Conservation (phyloP, 1,284 basidiomycete species). For the Rhodotorula glutinis region DNA sequence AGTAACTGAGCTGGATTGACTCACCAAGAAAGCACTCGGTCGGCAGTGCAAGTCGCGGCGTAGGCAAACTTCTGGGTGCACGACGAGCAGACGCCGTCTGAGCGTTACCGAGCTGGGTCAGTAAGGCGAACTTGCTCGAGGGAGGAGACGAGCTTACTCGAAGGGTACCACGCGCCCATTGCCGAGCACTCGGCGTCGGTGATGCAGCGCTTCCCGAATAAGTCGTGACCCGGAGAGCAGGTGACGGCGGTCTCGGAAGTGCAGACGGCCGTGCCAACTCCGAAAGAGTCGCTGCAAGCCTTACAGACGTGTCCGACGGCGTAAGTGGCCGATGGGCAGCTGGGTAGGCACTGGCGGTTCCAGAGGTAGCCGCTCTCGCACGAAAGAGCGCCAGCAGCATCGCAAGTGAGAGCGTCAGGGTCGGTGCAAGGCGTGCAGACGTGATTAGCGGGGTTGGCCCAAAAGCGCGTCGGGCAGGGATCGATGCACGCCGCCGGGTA, state of each 20-base stretch:
- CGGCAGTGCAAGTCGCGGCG: not conserved
- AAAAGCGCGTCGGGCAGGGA: constrained; percentile 7
- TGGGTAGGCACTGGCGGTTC: not conserved
- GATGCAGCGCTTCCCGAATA: not conserved
- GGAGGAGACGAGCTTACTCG: not conserved
- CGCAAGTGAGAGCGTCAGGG: not conserved
- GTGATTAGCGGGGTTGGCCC: not conserved
- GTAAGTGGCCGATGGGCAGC: not conserved
- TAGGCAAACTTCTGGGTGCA: not conserved
- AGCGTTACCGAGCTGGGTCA: not conserved
- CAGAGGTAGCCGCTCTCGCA: not conserved
- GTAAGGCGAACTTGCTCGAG: fast-evolving
- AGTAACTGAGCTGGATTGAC: not conserved
- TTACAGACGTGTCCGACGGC: not conserved
- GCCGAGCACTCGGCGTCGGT: not conserved
- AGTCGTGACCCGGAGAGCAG: not conserved
- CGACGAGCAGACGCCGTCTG: not conserved
- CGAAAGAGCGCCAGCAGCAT: not conserved
- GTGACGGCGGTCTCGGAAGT: not conserved
- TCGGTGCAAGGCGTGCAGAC: constrained; percentile 9
- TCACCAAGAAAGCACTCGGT: not conserved
- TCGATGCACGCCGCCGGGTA: constrained; percentile 4
- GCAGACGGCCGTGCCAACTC: not conserved
- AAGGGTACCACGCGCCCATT: not conserved
- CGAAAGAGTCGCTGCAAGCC: not conserved